Conservation (phyloP, 345 rosid species). For the Acer campestre region DNA sequence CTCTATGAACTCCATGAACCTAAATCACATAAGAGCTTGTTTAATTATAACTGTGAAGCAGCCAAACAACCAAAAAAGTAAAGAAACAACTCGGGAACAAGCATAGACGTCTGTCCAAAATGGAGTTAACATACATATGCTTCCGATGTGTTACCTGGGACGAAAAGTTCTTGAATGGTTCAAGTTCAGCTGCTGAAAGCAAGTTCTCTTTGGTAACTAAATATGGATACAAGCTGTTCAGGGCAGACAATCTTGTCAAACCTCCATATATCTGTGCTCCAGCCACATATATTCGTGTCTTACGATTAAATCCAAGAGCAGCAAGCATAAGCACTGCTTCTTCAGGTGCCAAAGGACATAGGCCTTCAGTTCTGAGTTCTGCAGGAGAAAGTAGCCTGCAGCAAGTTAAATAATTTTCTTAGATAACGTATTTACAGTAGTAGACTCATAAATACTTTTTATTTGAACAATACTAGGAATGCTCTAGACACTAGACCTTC, state of each 20-base stretch:
- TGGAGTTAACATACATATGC: background rate
- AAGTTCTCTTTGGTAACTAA: conserved; percentile 89
- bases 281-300: conserved; percentile 78
- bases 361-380: conserved; percentile 75
- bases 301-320: conserved; percentile 86
- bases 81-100: no score
- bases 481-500: no score
- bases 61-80: no score
- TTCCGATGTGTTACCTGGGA: conserved; percentile 65
- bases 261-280: conserved; percentile 95
- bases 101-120: no score
- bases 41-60: background rate
- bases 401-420: conserved; percentile 8
- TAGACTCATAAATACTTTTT: no score
- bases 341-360: conserved; percentile 94
- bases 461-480: no score
- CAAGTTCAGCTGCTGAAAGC: conserved; percentile 73
- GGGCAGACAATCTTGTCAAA: conserved; percentile 57
- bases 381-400: conserved; percentile 80
- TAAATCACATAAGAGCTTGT: background rate
- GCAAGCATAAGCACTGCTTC: conserved; percentile 94
- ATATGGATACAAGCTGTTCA: conserved; percentile 82
- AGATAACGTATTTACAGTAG: background rate
- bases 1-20: background rate
- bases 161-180: conserved; percentile 81